Base-by-base conservation (phyloP, 768 basidiomycete species). In the Phlebiopsis flavidoalba region DNA sequence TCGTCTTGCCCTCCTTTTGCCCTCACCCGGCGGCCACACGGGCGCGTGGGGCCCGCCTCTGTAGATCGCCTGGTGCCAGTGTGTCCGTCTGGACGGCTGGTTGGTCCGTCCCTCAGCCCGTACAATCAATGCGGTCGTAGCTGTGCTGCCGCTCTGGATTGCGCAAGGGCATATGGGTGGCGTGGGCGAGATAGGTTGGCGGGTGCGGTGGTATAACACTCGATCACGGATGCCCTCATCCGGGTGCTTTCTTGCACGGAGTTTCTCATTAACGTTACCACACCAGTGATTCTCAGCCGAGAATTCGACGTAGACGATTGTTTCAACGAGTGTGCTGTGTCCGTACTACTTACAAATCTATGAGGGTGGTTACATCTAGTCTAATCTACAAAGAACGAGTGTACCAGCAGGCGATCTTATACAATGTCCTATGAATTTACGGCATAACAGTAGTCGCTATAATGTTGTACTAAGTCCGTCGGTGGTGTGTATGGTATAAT, bases 331-430 rank as follows among this genome's bases (percentile, higher is more conserved):
- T 43, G 40, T 43, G 17, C 40, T n/a, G 24, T 26, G 54, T 55
- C 37, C 54, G n/a, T 55, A n/a, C 54, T 55, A 55, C 45, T 8
- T 45, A 55, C 54, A 55, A 43, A 35, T 55, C 31, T 33, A 35
- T 15, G 33, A 35, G 26, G 6, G 15, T 31, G 19, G n/a, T n/a
- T 35, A 31, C 31, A 8, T 35, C 31, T 53, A 53, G 52, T 53
- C 52, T 53, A 36, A n/a, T n/a, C n/a, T 53, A 53, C 52, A 53
- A 52, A 31, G 10, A 53, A 33, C n/a, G 52, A 53, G 52, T 19
- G 52, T 53, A n/a, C n/a, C 8, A 15, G 17, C 33, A 35, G 35
- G 50, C 35, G 52, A 15, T 53, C 52, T 33, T 17, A 43, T 22
- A 37, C n/a, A n/a, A 43, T 35, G 54, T 36, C 37, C 22, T 55